phyloP scores from a whole-genome alignment of 2,329 filamentous ascomycete species.

The Aspergillus transmontanensis region DNA sequence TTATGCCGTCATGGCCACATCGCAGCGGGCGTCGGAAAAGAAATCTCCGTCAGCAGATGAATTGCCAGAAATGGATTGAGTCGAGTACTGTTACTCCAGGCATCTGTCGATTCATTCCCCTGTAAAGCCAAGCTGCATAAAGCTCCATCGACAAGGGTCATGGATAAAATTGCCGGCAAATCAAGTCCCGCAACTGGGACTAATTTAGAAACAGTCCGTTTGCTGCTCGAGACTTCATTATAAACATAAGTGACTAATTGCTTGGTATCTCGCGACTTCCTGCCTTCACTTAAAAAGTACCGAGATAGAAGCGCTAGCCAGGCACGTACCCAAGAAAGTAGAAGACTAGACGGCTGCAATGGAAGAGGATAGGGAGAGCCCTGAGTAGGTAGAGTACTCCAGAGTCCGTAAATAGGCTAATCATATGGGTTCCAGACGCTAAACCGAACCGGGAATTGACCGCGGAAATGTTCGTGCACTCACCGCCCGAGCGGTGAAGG shows the following conservation, averaged over 20 bases:
- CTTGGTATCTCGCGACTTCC: neutral
- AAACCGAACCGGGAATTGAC: neutral
- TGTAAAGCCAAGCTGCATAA: neutral
- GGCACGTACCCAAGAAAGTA: neutral
- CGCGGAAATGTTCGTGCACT: neutral
- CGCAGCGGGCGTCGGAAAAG: neutral
- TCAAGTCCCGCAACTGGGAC: neutral
- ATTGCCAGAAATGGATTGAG: too few species aligned
- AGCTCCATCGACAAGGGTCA: neutral
- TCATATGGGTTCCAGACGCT: neutral
- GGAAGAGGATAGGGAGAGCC: neutral
- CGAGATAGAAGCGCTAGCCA: neutral
- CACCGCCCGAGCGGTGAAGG: neutral
- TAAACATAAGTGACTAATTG: neutral
- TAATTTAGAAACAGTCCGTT: neutral
- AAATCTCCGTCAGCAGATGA: neutral
- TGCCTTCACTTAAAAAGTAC: neutral
- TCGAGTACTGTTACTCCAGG: too few species aligned
- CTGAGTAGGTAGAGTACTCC: too few species aligned
- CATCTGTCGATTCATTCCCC: neutral
- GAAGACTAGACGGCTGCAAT: neutral
- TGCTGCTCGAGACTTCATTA: neutral
- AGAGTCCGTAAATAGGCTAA: neutral
- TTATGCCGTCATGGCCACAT: neutral
- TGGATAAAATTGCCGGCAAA: neutral